Percentiles rank a stretch among this genome's conserved stretches.
These are phyloP conservation scores for Pseudozyma thailandica DNA, from an alignment of 1,284 basidiomycete species.

Conservation along the genomic window DNA sequence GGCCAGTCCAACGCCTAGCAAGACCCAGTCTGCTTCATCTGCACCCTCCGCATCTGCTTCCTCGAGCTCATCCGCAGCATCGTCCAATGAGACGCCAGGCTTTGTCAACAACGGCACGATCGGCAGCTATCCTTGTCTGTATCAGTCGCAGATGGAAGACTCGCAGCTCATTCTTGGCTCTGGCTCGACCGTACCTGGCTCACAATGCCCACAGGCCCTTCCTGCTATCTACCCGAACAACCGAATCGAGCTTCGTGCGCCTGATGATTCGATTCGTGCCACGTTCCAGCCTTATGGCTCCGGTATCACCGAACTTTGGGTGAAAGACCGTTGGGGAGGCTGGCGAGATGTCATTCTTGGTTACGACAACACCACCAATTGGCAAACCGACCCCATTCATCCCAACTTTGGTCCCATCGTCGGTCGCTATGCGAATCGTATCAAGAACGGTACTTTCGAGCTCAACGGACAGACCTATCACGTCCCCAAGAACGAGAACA, in stretches of 20 bases:
- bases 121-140: constrained; percentile 49
- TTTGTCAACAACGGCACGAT: constrained; percentile 62
- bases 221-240: constrained; percentile 59
- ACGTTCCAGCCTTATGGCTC: constrained; percentile 59
- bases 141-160: constrained; percentile 29
- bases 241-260: constrained; percentile 50
- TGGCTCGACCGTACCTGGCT: constrained; percentile 32
- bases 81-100: constrained; percentile 43
- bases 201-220: constrained; percentile 32
- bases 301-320: constrained; percentile 59
- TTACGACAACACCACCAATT: constrained; percentile 66
- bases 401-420: constrained; percentile 63
- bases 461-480: constrained; percentile 51
- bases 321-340: constrained; percentile 55
- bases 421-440: constrained; percentile 62
- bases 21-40: constrained; percentile 1
- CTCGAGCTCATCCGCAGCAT: constrained; percentile 14
- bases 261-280: constrained; percentile 60
- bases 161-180: constrained; percentile 35
- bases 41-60: not conserved
- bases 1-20: constrained; percentile 20
- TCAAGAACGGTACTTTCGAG: constrained; percentile 64
- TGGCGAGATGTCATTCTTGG: constrained; percentile 55
- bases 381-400: constrained; percentile 58
- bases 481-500: constrained; percentile 50